Evolutionary conservation across 805 yeast species (phyloP).

Genomic region (Kodamaea kakaduensis): DNA sequence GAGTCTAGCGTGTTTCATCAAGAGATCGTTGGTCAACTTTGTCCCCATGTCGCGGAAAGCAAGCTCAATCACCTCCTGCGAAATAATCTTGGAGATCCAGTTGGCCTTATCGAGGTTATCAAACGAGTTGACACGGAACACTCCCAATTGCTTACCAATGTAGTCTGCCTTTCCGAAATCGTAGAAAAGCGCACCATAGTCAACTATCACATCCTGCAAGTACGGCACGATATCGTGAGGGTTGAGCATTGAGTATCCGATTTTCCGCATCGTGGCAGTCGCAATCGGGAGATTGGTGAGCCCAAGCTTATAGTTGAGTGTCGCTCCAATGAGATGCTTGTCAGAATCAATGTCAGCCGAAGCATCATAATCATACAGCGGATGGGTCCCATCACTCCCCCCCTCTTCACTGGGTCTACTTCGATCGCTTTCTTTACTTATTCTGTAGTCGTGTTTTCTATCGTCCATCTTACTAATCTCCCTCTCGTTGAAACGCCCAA

Average conservation of each 20-base stretch:
- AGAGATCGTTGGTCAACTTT: constrained; percentile 31
- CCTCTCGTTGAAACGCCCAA: constrained; percentile 29
- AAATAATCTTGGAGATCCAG: constrained; percentile 41
- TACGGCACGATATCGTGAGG: constrained; percentile 30
- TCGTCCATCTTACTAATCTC: neutral
- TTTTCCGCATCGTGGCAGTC: constrained; percentile 29
- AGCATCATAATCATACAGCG: no score
- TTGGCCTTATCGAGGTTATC: constrained; percentile 50
- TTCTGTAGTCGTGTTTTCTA: neutral
- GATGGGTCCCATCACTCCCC: neutral
- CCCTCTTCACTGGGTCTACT: no score
- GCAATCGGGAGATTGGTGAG: constrained; percentile 31
- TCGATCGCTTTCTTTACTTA: no score
- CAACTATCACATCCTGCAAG: constrained; percentile 33
- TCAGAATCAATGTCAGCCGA: no score
- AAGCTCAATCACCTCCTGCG: constrained; percentile 46
- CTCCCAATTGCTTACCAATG: constrained; percentile 49
- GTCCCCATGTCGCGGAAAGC: constrained; percentile 44
- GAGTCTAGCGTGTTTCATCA: constrained; percentile 36
- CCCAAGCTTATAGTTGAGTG: constrained; percentile 17
- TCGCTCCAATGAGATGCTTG: no score
- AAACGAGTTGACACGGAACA: constrained; percentile 47
- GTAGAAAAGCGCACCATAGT: constrained; percentile 44
- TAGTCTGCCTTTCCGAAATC: constrained; percentile 32
- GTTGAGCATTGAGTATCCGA: constrained; percentile 31